Evolutionary conservation across 805 yeast genomes (phyloP).

Genomic region (Kluyveromyces nonfermentans): DNA sequence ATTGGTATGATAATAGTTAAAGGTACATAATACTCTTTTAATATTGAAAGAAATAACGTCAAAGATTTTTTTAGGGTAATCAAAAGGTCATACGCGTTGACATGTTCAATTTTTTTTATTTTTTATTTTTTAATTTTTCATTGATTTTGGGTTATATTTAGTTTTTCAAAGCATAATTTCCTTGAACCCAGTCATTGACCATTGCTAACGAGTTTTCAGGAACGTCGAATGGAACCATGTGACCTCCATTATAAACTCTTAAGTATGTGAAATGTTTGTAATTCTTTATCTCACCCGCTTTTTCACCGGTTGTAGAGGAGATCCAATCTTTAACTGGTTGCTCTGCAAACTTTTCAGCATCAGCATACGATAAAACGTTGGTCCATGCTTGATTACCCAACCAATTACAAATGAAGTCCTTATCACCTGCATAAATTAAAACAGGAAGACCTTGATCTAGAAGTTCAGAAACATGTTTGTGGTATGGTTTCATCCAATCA

Average conservation of each 20-base stretch:
- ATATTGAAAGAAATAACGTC: background rate
- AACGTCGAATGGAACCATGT: slow-evolving; percentile 91
- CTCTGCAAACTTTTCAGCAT: slow-evolving; percentile 42
- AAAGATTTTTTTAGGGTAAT: too few relatives aligned
- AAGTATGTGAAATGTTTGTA: slow-evolving; percentile 67
- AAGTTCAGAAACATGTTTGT: slow-evolving; percentile 58
- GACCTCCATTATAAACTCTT: slow-evolving; percentile 85
- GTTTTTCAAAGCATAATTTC: slow-evolving; percentile 38
- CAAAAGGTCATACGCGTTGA: too few relatives aligned
- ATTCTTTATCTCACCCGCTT: slow-evolving; percentile 62
- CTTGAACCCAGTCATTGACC: slow-evolving; percentile 79
- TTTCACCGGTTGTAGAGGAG: slow-evolving; percentile 33
- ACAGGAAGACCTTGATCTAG: slow-evolving; percentile 72
- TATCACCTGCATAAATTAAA: slow-evolving; percentile 89
- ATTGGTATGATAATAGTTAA: too few relatives aligned
- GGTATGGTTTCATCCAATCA: slow-evolving; percentile 90
- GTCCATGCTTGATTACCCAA: slow-evolving; percentile 89
- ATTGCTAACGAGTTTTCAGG: slow-evolving; percentile 69
- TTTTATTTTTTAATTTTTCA: too few relatives aligned
- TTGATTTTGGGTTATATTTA: too few relatives aligned
- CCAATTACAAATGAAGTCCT: slow-evolving; percentile 96
- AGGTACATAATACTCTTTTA: background rate
- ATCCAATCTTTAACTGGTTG: slow-evolving; percentile 40
- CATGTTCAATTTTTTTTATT: too few relatives aligned
- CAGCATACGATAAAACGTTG: slow-evolving; percentile 59